Base-by-base conservation (phyloP, 2,329 filamentous ascomycete species). In the Escovopsis sp. region DNA sequence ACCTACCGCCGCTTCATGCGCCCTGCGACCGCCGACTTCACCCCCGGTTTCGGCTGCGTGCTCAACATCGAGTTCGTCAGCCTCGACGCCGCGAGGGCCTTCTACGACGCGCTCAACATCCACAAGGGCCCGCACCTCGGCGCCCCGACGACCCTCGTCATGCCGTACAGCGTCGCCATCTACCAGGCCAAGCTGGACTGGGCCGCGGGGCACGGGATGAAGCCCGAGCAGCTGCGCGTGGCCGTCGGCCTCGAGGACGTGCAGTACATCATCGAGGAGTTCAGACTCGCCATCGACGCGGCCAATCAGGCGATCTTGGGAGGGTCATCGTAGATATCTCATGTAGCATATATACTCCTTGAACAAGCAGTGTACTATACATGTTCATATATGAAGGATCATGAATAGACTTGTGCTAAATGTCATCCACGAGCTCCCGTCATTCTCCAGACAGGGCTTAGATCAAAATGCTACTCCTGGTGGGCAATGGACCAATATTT, bases 111-210 rank as follows among this genome's bases (percentile, higher is more conserved):
- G 17, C 38, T 70, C 2, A 49, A 60, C 26, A 51, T 70, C 27
- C 60, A 65, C 43, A 57, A 63, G 17, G 66, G 66, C 0, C 66
- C 66, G 0, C 65, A 68, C 41, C 49, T 71, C 1, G 69, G 67
- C 1, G 66, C 65, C 2, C 65, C 65, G 40, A 51, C 60, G 33
- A 70, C 64, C 2, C 47, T 72, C 1, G 56, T 53, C 8, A 52
- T 49, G 31, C 43, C 51, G 3, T 69, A 66, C 43, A 60, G 58
- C 26, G 45, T 57, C 14, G 46, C 58, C 15, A 49, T 57, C 1
- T 63, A 60, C 40, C 53, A 51, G 3, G 52, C 51, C 11, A 54
- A 60, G 38, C 47, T 55, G 15, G 53, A 58, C 3, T 53, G 55
- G 40, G 55, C 53, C 0, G 54, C 48, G 10, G 48, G 54, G 17